Base-by-base conservation (phyloP, 176 grass and related monocot species). In the Aegilops umbellulata region DNA sequence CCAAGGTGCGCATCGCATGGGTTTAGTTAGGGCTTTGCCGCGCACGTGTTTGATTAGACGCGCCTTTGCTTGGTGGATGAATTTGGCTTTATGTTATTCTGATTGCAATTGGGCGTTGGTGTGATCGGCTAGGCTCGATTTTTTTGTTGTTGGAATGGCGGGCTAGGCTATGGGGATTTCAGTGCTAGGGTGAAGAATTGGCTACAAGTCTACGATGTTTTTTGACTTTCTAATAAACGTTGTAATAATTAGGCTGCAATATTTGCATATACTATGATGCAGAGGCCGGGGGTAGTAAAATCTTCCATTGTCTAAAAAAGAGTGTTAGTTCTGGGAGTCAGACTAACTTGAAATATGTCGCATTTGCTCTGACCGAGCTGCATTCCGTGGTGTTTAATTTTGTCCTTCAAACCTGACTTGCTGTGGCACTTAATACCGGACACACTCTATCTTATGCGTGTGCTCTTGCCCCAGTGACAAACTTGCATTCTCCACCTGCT, bases 1-100 rank as follows among this genome's bases (percentile, higher is more conserved):
- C 1, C 91, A 51, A 98, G 97, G 97, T 92, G 42, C 60, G 86
- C 26, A 8, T 69, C 60, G 86, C 23, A 8, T 69, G 74, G 46
- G 22, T 66, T 65, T 46, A 69, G 44, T 51, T 17, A 51, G 47
- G 47, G 47, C 47, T 51, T 51, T 51, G 47, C 46, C 47, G 47
- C 47, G 14, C 47, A 51, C 47, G 47, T 51, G 47, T 51, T 51
- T 15, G 47, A 51, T 51, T 51, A 51, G 65, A n/a, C 36, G 60
- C 6, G 1, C 25, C 19, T 51, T 51, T 51, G 19, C 29, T 83
- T 84, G 19, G 16, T 20, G 23, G n/a, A 72, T n/a, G 65, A 38
- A 63, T 64, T 69, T 58, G 31, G 17, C 32, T 86, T 72, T 62
- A 58, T 82, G 68, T 64, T 3, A 2, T 82, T 82, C 60, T 71